phyloP scores from a whole-genome alignment of 805 yeast species.

The Saturnispora zaruensis region DNA sequence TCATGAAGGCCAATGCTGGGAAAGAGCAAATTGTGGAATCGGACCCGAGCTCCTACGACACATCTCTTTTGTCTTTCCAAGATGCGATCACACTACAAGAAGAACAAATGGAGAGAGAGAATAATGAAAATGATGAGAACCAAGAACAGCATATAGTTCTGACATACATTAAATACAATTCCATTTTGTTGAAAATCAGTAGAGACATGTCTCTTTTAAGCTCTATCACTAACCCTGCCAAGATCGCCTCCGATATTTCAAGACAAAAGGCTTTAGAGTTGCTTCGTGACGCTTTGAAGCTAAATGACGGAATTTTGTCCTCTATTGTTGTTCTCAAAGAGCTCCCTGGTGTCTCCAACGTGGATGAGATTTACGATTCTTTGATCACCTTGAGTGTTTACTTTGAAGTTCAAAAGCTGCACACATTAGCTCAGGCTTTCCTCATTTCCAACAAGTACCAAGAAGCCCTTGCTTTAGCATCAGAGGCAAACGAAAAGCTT shows the following conservation, averaged over 20 bases:
- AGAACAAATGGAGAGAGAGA: conserved; percentile 44
- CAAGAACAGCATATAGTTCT: conserved; percentile 67
- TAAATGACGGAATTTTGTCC: conserved; percentile 42
- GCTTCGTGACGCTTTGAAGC: conserved; percentile 37
- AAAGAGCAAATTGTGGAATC: conserved; percentile 26
- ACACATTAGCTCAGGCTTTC: conserved; percentile 39
- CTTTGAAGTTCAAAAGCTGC: conserved; percentile 38
- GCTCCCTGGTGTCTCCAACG: conserved; percentile 88
- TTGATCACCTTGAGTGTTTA: conserved; percentile 42
- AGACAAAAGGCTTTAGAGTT: conserved; percentile 23
- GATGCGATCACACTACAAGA: conserved; percentile 56
- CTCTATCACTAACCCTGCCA: conserved; percentile 26
- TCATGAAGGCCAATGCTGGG: conserved; percentile 34
- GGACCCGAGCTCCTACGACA: conserved; percentile 45
- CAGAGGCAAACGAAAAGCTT: conserved; percentile 22
- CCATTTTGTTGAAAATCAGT: conserved; percentile 55
- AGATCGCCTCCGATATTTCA: conserved; percentile 15
- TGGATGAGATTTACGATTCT: conserved; percentile 54
- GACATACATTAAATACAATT: conserved; percentile 67
- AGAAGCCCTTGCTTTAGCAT: conserved; percentile 40
- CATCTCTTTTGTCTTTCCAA: conserved; percentile 55
- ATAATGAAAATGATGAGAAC: conserved; percentile 37
- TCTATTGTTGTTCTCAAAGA: conserved; percentile 57
- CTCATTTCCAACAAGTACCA: conserved; percentile 32
- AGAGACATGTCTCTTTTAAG: conserved; percentile 50